Conservation (phyloP, 2,329 filamentous ascomycete species). For the Monosporascus sp. region DNA sequence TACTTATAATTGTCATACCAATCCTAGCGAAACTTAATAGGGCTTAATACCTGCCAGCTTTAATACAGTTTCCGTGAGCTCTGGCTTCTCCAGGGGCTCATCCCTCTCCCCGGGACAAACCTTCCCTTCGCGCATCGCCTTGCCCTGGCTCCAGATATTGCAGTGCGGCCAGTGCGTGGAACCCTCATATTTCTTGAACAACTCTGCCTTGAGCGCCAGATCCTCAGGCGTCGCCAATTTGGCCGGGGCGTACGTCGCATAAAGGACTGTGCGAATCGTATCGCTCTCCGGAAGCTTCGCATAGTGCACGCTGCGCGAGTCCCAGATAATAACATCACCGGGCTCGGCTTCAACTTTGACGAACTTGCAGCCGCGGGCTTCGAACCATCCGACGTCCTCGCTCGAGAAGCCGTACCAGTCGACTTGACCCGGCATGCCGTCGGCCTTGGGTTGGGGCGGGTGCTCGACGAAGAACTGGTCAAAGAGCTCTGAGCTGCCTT, state of each 20-base stretch:
- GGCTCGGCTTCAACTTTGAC: slow-evolving; percentile 36
- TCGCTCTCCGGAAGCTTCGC: slow-evolving; percentile 29
- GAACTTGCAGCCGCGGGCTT: slow-evolving; percentile 31
- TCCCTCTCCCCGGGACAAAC: slow-evolving; percentile 31
- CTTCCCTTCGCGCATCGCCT: slow-evolving; percentile 31
- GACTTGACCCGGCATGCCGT: slow-evolving; percentile 26
- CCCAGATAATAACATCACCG: slow-evolving; percentile 41
- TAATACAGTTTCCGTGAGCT: slow-evolving; percentile 28
- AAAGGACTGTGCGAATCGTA: slow-evolving; percentile 31
- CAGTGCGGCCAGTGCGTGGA: slow-evolving; percentile 35
- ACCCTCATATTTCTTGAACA: slow-evolving; percentile 28
- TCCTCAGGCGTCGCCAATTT: slow-evolving; percentile 30
- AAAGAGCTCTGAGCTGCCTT: slow-evolving; percentile 35
- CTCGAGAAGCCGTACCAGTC: slow-evolving; percentile 39
- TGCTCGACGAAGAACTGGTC: slow-evolving; percentile 45
- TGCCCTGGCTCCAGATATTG: slow-evolving; percentile 19
- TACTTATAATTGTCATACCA: no score
- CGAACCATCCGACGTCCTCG: slow-evolving; percentile 39
- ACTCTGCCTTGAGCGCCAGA: slow-evolving; percentile 27
- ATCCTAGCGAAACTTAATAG: no score
- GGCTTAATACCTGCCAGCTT: slow-evolving; percentile 29
- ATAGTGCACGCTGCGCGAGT: slow-evolving; percentile 43
- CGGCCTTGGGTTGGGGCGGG: no score
- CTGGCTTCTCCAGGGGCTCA: slow-evolving; percentile 34
- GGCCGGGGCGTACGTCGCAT: slow-evolving; percentile 32